Base-by-base conservation (phyloP, 108 stramenopile species). In the Cyclostephanos invisitatus region DNA sequence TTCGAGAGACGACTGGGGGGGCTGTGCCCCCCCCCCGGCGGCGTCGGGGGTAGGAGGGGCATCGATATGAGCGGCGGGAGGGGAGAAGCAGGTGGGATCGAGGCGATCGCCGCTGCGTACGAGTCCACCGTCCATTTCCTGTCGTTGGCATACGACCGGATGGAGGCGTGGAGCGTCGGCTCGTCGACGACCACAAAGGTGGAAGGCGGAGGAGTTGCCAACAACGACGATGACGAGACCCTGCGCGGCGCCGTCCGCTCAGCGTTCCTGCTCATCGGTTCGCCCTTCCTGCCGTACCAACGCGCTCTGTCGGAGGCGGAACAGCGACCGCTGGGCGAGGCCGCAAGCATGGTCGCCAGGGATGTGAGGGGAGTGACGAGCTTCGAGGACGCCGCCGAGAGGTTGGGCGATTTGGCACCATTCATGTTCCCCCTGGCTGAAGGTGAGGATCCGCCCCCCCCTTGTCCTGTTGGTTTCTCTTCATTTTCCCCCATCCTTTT, bases 91-190 rank as follows among this genome's bases (percentile, higher is more conserved):
- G n/a, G n/a, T n/a, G 82, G 82, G 11, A 81, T 90, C 62, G 85
- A 91, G 42, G 75, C 84, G 1, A 86, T 94, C 67, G 89, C 89
- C 62, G 69, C 76, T 4, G 77, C 86, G 2, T 94, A 89, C 67
- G 88, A 91, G 74, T 86, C 89, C 0, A 90, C 93, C 0, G 66
- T 94, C 7, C 90, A 85, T 44, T 94, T 94, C 59, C 80, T 94
- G 12, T 88, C 90, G 11, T 63, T 94, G 64, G 86, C 86, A 10
- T 91, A 94, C 67, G 93, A 94, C 70, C 74, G 80, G 44, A 80
- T 94, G 27, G 87, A 89, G 82, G 32, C 68, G 67, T 74, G 90
- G 83, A 81, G 67, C 81, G 65, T 80, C 86, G 78, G 48, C 80
- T 64, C 36, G 36, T 3, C 36, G 36, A 37, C 36, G 36, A 37